A percentile compares a stretch with the other conserved stretches of the same genome.
Conservation (phyloP, 2,329 filamentous ascomycete species). For the Ophiostoma piceae region DNA sequence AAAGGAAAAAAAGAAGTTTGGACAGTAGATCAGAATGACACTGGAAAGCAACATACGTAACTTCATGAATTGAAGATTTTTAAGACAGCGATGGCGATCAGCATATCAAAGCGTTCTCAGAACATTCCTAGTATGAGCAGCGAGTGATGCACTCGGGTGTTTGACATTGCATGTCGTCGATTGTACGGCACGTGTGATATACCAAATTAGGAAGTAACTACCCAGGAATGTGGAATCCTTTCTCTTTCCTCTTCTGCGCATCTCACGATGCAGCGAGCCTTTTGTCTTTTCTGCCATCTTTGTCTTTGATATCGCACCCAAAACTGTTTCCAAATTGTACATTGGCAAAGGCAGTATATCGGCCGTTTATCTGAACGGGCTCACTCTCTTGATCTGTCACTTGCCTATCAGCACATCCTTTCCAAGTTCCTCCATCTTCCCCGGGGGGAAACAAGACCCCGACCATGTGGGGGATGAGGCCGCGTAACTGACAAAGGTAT, state of each 20-base stretch:
- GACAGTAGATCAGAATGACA: not conserved
- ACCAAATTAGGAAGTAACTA: not conserved
- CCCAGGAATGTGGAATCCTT: not conserved
- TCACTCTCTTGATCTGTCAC: not conserved
- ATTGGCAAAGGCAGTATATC: not conserved
- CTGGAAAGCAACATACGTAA: not conserved
- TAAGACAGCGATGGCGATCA: not conserved
- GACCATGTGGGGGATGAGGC: not conserved
- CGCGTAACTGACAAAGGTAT: not conserved
- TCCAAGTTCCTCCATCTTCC: not conserved
- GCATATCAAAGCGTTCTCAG: not conserved
- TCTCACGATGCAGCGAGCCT: not conserved
- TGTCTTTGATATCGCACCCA: too few species aligned
- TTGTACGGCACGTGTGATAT: not conserved
- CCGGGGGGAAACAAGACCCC: not conserved
- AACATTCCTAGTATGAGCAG: not conserved
- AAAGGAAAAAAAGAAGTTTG: not conserved
- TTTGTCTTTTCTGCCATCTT: not conserved
- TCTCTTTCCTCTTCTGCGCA: not conserved
- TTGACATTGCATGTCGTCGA: not conserved
- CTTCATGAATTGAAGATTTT: not conserved
- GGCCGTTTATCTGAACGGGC: not conserved
- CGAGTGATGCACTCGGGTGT: not conserved
- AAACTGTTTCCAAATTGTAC: not conserved
- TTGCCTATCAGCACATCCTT: not conserved